Conservation (phyloP, 371 early-diverging fungal genomes). For the Lichtheimia hyalospora region DNA sequence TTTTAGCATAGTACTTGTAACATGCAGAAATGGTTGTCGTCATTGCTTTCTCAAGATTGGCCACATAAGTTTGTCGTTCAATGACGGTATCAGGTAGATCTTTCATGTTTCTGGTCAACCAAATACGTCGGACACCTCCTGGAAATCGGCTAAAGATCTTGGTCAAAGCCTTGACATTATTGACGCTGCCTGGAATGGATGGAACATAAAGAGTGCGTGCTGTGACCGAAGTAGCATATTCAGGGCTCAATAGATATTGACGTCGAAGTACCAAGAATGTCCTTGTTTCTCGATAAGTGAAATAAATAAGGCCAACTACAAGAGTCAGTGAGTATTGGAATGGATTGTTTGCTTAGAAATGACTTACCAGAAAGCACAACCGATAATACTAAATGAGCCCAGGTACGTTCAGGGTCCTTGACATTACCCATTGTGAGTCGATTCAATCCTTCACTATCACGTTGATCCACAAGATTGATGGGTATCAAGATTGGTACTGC, state of each 20-base stretch:
- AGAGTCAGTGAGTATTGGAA: no score
- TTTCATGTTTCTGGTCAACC: slow-evolving; percentile 61
- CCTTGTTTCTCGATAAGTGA: slow-evolving; percentile 62
- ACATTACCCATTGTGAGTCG: slow-evolving; percentile 71
- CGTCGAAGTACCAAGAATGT: slow-evolving; percentile 71
- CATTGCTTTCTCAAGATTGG: slow-evolving; percentile 50
- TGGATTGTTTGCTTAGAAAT: neutral
- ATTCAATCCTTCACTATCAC: slow-evolving; percentile 37
- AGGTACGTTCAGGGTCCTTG: slow-evolving; percentile 42
- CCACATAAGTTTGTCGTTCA: slow-evolving; percentile 56
- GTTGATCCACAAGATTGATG: slow-evolving; percentile 55
- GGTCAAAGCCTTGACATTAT: slow-evolving; percentile 43
- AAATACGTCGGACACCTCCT: slow-evolving; percentile 71
- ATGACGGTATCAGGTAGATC: slow-evolving; percentile 54
- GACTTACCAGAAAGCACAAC: slow-evolving; percentile 55
- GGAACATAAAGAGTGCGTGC: slow-evolving; percentile 70
- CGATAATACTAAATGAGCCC: slow-evolving; percentile 72
- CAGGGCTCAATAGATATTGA: slow-evolving; percentile 57
- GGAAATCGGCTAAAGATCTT: slow-evolving; percentile 68
- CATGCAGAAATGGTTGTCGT: slow-evolving; percentile 51
- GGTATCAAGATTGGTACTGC: slow-evolving; percentile 71
- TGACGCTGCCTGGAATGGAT: slow-evolving; percentile 52
- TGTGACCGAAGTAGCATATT: slow-evolving; percentile 58
- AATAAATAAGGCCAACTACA: slow-evolving; percentile 46
- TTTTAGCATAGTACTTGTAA: slow-evolving; percentile 39